Evolutionary conservation across 352 stramenopile species (phyloP), one percentile per base, ranked within the genome.

Genomic region (Globisporangium nagaii): DNA sequence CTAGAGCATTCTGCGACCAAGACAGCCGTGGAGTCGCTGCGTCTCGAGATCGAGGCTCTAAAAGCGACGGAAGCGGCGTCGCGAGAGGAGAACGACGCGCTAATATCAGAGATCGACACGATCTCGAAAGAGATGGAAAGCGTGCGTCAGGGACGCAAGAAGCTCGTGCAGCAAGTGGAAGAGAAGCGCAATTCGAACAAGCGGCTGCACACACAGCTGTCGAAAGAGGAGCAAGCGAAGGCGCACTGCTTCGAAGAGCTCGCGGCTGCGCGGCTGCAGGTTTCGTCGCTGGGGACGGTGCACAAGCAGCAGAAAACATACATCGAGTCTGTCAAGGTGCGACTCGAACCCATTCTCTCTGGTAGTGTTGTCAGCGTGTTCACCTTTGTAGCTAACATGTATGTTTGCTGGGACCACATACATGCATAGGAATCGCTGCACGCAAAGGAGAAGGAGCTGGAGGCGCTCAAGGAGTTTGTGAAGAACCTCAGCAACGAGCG

Each of bases 221-320:
- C 79, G 15, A 87, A 79, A 35, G 76, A 89, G 30, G 70, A 84
- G 32, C 79, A 90, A 43, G 68, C 73, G 1, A 90, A 89, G 48
- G 64, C 69, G 7, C 73, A 90, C 19, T 85, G 68, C 43, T 88
- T 90, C 41, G 84, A 94, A 56, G 84, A 94, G 50, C 55, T 94
- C 24, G 76, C 79, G 24, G 75, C 73, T 22, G 74, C 77, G 0
- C 68, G 84, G 5, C 62, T 94, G 10, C 81, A 92, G 51, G 79
- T 88, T 2, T 85, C 79, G 30, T 84, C 84, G 15, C 63, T 94
- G 22, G 77, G 68, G 12, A 75, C 76, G 10, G 78, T 94, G 10
- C 84, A 94, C 58, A 86, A 78, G 36, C 79, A 90, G 36, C 84
- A 94, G 53, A 90, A 90, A 44, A 52, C 70, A 12, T 74, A 77